Percentiles rank a stretch among this genome's conserved stretches.
phyloP scores from a whole-genome alignment of 352 stramenopile species.

The Pythium utonaiense region DNA sequence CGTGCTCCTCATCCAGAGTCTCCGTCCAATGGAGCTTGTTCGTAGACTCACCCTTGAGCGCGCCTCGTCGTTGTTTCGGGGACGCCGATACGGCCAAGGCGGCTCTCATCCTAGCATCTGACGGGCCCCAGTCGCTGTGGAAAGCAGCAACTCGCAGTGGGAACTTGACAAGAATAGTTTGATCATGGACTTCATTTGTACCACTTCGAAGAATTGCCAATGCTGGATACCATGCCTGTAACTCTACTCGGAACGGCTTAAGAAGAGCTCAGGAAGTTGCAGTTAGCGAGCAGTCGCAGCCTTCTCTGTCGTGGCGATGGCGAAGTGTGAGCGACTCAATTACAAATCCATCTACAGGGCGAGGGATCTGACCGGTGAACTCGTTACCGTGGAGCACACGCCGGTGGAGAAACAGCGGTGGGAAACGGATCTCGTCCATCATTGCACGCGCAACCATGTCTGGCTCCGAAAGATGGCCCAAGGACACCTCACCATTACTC shows the following conservation, averaged over 20 bases:
- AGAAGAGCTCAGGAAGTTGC: neutral
- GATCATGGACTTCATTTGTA: neutral
- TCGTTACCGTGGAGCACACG: conserved; percentile 2
- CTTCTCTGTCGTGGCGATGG: neutral
- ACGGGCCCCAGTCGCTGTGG: neutral
- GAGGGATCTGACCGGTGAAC: neutral
- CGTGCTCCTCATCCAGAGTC: conserved; percentile 18
- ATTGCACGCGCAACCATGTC: neutral
- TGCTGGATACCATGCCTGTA: too few relatives aligned
- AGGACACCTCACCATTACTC: neutral
- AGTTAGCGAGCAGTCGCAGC: neutral
- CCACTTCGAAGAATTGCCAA: neutral
- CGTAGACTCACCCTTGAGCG: conserved; percentile 2
- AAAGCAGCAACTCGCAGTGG: too few relatives aligned
- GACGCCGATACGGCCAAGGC: neutral
- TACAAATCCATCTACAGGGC: neutral
- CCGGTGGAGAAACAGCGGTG: neutral
- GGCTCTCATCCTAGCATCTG: neutral
- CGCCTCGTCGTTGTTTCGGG: conserved; percentile 2
- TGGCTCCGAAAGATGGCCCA: neutral
- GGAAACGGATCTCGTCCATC: conserved; percentile 5
- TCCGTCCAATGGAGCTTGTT: conserved; percentile 23
- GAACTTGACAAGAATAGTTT: neutral
- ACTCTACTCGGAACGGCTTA: too few relatives aligned
- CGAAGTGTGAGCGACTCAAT: neutral